A percentile compares a stretch with the other conserved stretches of the same genome.
Conservation (phyloP, 1,284 basidiomycete species). For the Chalciporus sp. region DNA sequence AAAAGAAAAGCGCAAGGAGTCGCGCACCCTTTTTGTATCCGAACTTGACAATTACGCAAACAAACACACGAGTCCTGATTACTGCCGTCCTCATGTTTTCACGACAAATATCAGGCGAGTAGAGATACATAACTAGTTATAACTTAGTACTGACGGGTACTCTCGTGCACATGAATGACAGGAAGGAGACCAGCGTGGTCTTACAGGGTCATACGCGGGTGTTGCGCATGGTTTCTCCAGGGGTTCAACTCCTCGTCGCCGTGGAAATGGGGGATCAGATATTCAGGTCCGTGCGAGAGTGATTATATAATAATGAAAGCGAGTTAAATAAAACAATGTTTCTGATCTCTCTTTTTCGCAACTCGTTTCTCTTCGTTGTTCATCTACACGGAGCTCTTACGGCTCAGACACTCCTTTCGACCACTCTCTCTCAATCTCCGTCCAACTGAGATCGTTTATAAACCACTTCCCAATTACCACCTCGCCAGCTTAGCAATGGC, state of each 20-base stretch:
- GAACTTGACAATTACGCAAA: slow-evolving; percentile 29
- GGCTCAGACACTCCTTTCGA: slow-evolving; percentile 23
- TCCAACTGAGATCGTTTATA: not conserved
- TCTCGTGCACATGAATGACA: no score
- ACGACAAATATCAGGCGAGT: slow-evolving; percentile 13
- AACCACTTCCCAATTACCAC: slow-evolving; percentile 1
- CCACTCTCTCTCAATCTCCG: slow-evolving; percentile 8
- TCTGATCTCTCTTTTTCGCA: not conserved
- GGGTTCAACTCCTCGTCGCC: slow-evolving; percentile 2
- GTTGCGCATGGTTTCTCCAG: not conserved
- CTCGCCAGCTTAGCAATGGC: slow-evolving; percentile 45
- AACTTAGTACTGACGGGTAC: no score
- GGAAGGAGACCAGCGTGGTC: no score
- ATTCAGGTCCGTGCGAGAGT: slow-evolving; percentile 12
- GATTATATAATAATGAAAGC: slow-evolving; percentile 17
- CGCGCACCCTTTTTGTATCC: slow-evolving; percentile 29
- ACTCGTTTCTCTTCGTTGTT: slow-evolving; percentile 15
- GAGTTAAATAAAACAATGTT: not conserved
- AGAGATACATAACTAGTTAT: slow-evolving; percentile 4
- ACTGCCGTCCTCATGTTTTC: slow-evolving; percentile 16
- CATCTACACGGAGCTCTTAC: slow-evolving; percentile 20
- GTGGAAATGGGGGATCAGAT: not conserved
- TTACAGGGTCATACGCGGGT: no score
- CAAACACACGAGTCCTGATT: slow-evolving; percentile 16
- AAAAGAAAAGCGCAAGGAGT: slow-evolving; percentile 41